Conservation (phyloP, 2,329 filamentous ascomycete genomes). For the Diaporthe citri region DNA sequence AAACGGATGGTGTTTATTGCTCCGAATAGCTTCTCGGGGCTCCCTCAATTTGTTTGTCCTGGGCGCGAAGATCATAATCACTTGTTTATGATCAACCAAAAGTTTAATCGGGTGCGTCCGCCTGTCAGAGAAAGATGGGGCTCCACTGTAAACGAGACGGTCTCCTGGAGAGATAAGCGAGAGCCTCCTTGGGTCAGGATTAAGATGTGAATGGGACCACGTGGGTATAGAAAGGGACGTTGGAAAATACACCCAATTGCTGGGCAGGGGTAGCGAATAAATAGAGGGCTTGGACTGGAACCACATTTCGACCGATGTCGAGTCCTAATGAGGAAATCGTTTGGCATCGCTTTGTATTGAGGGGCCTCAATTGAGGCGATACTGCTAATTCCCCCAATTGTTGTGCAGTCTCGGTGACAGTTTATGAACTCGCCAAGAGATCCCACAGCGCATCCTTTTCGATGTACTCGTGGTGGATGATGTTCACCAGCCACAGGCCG, state of each 20-base stretch:
- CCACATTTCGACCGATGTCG: not conserved
- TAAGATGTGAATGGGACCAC: constrained; percentile 22
- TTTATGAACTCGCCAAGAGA: constrained; percentile 60
- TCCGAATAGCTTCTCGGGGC: not conserved
- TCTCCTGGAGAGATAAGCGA: constrained; percentile 28
- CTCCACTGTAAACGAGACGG: constrained; percentile 34
- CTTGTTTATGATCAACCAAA: constrained; percentile 12
- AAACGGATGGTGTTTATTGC: not conserved
- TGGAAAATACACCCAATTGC: not conserved
- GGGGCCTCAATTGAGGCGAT: not conserved
- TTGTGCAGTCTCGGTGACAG: constrained; percentile 12
- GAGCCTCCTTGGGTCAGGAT: not conserved
- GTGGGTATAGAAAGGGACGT: not conserved
- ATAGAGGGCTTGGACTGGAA: constrained; percentile 9
- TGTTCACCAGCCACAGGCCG: constrained; percentile 90
- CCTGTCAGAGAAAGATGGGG: constrained; percentile 18
- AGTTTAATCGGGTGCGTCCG: constrained; percentile 4
- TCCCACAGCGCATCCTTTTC: constrained; percentile 80
- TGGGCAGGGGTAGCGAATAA: constrained; percentile 23
- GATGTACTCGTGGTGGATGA: constrained; percentile 85
- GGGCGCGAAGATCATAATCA: constrained; percentile 14
- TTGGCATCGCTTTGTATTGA: constrained; percentile 11
- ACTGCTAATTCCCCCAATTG: constrained; percentile 40
- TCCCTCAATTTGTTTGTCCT: constrained; percentile 1
- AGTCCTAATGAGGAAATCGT: not conserved